These are phyloP conservation scores for Ustilago xerochloae DNA, from an alignment of 1,284 basidiomycete genomes.

Conservation along the genomic window DNA sequence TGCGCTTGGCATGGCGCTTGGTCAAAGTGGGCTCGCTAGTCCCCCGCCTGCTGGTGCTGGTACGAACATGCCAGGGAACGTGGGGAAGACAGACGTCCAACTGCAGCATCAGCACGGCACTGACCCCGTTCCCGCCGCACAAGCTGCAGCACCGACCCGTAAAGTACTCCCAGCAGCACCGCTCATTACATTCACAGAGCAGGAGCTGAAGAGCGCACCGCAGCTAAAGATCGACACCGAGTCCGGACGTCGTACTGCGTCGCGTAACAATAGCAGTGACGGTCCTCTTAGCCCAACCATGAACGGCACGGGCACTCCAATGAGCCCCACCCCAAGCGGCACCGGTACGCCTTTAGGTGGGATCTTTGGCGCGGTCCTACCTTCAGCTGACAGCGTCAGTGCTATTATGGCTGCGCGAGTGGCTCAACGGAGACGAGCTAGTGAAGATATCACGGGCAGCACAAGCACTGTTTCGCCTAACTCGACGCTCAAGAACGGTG, in stretches of 20 bases:
- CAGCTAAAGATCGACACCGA: conserved; percentile 29
- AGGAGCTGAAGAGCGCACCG: conserved; percentile 18
- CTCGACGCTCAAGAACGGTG: background rate
- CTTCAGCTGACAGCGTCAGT: conserved; percentile 15
- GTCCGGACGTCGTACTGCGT: conserved; percentile 2
- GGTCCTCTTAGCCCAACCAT: background rate
- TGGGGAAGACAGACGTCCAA: conserved; percentile 39
- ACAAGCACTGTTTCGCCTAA: background rate
- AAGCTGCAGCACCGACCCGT: conserved; percentile 14
- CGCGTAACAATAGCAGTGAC: background rate
- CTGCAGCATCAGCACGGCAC: conserved; percentile 17
- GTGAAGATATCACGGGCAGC: conserved; percentile 16
- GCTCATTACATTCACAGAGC: conserved; percentile 35
- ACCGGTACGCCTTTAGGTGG: conserved; percentile 27
- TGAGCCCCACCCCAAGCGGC: conserved; percentile 25
- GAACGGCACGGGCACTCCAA: background rate
- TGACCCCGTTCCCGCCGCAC: background rate
- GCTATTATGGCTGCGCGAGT: conserved; percentile 16
- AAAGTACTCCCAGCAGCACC: conserved; percentile 29
- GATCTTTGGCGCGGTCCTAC: conserved; percentile 15
- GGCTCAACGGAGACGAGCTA: conserved; percentile 29
- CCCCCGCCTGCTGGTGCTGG: background rate
- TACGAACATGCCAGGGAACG: conserved; percentile 18
- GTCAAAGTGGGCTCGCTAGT: conserved; percentile 14
- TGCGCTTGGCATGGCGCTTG: conserved; percentile 32